Evolutionary conservation across 805 yeast species (phyloP), one percentile per base, ranked within the genome.

Genomic region (Teunomyces panamensis): DNA sequence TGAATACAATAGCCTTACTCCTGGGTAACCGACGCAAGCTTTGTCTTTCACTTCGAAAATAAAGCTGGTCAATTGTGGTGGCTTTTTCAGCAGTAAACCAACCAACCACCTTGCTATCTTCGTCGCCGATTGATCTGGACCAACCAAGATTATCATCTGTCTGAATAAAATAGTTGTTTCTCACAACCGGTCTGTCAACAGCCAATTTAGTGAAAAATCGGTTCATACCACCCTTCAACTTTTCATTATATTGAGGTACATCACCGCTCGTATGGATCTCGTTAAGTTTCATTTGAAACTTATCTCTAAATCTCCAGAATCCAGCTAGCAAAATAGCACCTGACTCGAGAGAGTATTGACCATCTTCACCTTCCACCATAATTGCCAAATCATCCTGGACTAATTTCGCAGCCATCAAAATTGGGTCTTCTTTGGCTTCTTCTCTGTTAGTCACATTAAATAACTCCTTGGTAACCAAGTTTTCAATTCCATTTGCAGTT

Each of bases 311-410:
- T 58, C 87, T 71, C 89, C 89, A 84, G 62, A 83, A 84, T 0
- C 85, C 89, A 3, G 89, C 84, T 41, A 84, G 69, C 57, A 81
- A 68, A 43, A 84, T 80, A 4, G 85, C 79, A 2, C 87, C 89
- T 27, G 79, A 83, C 55, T 76, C 78, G 46, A 84, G 67, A 30
- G 67, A 66, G 57, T 81, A 83, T 45, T 78, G 74, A 7, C 87
- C 88, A 33, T 81, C 73, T 17, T 71, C 73, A 43, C 73, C 69
- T 56, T 84, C 89, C 44, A 82, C 64, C 85, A 84, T 79, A 17
- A 84, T 70, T 4, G 88, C 89, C 44, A 83, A 63, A 59, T 84
- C 89, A 61, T 84, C 89, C 62, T 84, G 89, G 10, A 78, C 63
- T 63, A 83, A 67, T 54, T 74, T 71, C 1, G 85, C 77, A 5